Evolutionary conservation across 1,139 yeast species (phyloP), one percentile per base, ranked within the genome.

Genomic region (Chernovozyma sophiae-reginae): DNA sequence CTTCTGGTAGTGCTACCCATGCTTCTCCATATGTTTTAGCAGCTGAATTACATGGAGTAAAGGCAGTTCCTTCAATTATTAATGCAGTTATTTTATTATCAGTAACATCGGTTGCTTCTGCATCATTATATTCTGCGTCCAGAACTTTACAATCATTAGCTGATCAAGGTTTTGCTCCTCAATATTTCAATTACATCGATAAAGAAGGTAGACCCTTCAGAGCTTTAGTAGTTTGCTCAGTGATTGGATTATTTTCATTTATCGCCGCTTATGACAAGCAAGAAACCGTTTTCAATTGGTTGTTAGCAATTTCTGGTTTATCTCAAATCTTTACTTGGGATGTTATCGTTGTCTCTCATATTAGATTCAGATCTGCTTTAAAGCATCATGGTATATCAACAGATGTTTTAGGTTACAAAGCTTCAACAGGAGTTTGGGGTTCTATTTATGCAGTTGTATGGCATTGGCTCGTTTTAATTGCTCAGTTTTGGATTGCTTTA

Each of bases 401-500:
- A 34, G 51, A 47, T 32, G 43, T 60, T 7, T 52, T 60, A 44
- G 65, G 63, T 2, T 61, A 56, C 36, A 53, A 48, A 20, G 57
- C 65, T 3, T 57, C 65, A 35, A 60, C 62, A 22, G 69, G 69
- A 12, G 56, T 55, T 22, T 52, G 51, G 45, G 69, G 70, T 16
- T 64, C 70, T 10, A 48, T 52, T 37, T 58, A 55, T 39, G 58
- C 67, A 33, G 52, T 62, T 46, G 31, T 55, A 11, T 45, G 62
- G 38, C 62, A 58, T 39, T 29, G 52, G 19, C 49, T 63, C 41
- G 53, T 64, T 34, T 52, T 65, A 46, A 53, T 63, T 24, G 67
- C 13, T 25, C 71, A 65, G 47, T 65, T 66, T 51, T 65, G 68
- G 68, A 62, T 65, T 43, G 68, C 71, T 2, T 57, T 65, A 38